Percentiles rank a stretch among this genome's conserved stretches.
phyloP scores from a whole-genome alignment of 164 flowering plant species.

The Vitis rotundifolia region DNA sequence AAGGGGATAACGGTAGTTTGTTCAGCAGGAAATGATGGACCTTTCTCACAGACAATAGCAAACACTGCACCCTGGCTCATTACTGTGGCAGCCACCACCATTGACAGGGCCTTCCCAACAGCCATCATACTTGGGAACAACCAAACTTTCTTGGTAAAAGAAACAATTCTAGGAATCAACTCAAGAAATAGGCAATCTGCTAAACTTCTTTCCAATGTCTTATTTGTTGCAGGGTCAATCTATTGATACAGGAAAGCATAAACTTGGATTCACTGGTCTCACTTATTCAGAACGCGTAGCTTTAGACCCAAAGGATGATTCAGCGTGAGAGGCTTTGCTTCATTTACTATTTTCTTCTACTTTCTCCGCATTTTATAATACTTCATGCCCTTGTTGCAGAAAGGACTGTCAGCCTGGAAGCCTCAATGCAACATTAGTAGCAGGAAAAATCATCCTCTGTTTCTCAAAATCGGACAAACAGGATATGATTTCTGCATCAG shows the following conservation, averaged over 20 bases:
- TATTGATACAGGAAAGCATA: slow-evolving; percentile 1
- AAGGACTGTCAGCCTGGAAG: slow-evolving; percentile 19
- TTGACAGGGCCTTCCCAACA: slow-evolving; percentile 28
- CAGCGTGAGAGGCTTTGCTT: slow-evolving; percentile 10
- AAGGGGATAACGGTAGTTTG: slow-evolving; percentile 25
- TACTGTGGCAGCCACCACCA: slow-evolving; percentile 29
- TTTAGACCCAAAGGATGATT: neutral
- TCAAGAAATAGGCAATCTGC: neutral
- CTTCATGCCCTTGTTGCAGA: slow-evolving; percentile 6
- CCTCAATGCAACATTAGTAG: slow-evolving; percentile 19
- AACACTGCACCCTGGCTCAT: slow-evolving; percentile 32
- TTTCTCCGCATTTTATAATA: neutral
- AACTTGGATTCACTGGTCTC: slow-evolving; percentile 1
- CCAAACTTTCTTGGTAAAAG: slow-evolving; percentile 18
- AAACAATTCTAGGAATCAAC: neutral
- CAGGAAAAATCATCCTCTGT: slow-evolving; percentile 27
- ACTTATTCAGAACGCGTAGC: slow-evolving; percentile 25
- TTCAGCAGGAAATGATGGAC: slow-evolving; percentile 34
- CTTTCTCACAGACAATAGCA: slow-evolving; percentile 10
- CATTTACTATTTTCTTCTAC: neutral
- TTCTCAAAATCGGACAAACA: slow-evolving; percentile 10
- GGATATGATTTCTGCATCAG: slow-evolving; percentile 14
- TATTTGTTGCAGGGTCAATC: slow-evolving; percentile 21
- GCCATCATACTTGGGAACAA: slow-evolving; percentile 36
- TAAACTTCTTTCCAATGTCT: neutral